Evolutionary conservation across 164 flowering plant species (phyloP).

Genomic region (Liquidambar formosana): DNA sequence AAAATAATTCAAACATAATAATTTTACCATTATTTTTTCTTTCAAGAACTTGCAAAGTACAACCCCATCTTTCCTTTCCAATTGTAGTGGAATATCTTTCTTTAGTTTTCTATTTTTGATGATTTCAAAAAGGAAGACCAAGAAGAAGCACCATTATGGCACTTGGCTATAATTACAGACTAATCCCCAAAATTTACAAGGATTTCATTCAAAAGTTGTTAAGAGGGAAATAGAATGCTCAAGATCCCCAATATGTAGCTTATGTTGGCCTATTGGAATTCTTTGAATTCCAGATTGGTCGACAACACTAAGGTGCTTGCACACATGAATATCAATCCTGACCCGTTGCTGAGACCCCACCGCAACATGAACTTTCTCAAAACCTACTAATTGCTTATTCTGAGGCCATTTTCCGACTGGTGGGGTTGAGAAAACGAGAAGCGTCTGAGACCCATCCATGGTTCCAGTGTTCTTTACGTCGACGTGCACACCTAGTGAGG

Average conservation of each 20-base stretch:
- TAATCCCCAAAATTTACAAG: neutral
- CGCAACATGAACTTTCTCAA: slow-evolving; percentile 47
- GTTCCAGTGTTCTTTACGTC: slow-evolving; percentile 58
- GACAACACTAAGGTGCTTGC: slow-evolving; percentile 54
- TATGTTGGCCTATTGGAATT: slow-evolving; percentile 60
- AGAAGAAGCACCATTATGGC: no score
- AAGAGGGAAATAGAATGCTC: slow-evolving; percentile 44
- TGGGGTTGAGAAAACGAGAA: slow-evolving; percentile 48
- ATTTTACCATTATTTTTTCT: neutral
- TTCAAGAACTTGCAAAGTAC: slow-evolving; percentile 3
- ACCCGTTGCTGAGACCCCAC: slow-evolving; percentile 37
- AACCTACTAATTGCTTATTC: slow-evolving; percentile 44
- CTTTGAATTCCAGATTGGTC: slow-evolving; percentile 56
- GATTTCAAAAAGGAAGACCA: no score
- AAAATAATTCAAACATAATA: neutral
- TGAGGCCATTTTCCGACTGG: slow-evolving; percentile 30
- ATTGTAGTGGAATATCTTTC: neutral
- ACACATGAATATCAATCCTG: slow-evolving; percentile 35
- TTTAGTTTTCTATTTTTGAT: neutral
- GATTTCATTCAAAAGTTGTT: slow-evolving; percentile 16
- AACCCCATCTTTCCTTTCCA: neutral
- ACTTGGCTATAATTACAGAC: no score
- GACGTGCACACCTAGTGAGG: slow-evolving; percentile 30
- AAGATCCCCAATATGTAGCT: slow-evolving; percentile 52
- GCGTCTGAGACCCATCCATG: slow-evolving; percentile 52